Evolutionary conservation across 1,139 yeast genomes (phyloP).

Genomic region (Ogataea hybrid): DNA sequence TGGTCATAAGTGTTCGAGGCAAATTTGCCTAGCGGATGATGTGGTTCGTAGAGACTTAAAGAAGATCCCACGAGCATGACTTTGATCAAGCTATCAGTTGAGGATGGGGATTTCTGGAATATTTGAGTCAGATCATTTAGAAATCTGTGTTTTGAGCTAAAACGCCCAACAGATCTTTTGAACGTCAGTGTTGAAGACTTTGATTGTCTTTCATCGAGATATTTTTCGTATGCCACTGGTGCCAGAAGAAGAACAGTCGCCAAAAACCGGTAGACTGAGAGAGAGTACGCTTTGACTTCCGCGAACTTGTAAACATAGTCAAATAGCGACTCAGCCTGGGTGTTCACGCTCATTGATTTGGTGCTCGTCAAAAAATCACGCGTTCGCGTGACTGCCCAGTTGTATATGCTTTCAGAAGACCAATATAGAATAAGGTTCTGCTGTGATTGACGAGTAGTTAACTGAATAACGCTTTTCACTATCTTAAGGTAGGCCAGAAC

Average conservation of each 20-base stretch:
- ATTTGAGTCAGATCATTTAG: conserved; percentile 24
- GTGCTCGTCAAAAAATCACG: conserved; percentile 35
- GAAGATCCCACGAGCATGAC: conserved; percentile 36
- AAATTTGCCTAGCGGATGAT: conserved; percentile 46
- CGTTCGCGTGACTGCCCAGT: conserved; percentile 60
- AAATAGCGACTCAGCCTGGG: conserved; percentile 25
- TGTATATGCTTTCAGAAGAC: conserved; percentile 46
- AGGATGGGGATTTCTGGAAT: conserved; percentile 24
- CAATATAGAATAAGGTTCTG: conserved; percentile 51
- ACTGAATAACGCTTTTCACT: conserved; percentile 39
- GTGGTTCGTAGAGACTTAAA: conserved; percentile 28
- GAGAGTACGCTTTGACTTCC: conserved; percentile 26
- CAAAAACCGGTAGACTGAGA: conserved; percentile 23
- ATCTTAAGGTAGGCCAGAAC: conserved; percentile 41
- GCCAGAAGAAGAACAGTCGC: conserved; percentile 25
- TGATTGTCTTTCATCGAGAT: conserved; percentile 18
- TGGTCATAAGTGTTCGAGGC: conserved; percentile 29
- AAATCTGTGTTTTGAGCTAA: conserved; percentile 27
- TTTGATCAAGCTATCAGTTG: conserved; percentile 31
- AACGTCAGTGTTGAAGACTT: conserved; percentile 24
- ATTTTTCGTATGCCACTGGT: conserved; percentile 25
- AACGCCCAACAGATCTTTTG: conserved; percentile 25
- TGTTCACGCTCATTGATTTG: conserved; percentile 8
- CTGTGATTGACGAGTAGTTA: conserved; percentile 52
- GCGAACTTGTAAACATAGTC: conserved; percentile 24